These are phyloP conservation scores for Sporodiniella umbellata DNA, from an alignment of 371 early-diverging fungal species.

Conservation along the genomic window DNA sequence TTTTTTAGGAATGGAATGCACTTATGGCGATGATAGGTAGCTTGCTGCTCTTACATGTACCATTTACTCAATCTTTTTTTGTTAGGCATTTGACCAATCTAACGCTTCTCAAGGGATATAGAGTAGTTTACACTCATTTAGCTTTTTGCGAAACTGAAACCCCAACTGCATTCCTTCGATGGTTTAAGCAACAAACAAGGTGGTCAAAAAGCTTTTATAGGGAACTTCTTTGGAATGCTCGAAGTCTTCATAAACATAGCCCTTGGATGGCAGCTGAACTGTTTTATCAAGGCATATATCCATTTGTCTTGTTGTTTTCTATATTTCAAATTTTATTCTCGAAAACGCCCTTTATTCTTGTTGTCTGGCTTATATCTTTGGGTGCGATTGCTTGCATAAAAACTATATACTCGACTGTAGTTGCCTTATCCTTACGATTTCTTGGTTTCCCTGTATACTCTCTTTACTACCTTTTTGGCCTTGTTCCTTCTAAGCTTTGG, in stretches of 20 bases:
- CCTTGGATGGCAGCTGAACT: conserved; percentile 69
- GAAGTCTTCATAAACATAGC: conserved; percentile 55
- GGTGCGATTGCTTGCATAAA: conserved; percentile 46
- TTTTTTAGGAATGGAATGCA: conserved; percentile 61
- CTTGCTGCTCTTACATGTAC: too few relatives aligned
- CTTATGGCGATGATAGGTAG: conserved; percentile 66
- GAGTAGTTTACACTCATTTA: conserved; percentile 57
- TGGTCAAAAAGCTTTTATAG: conserved; percentile 73
- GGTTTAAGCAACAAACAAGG: conserved; percentile 68
- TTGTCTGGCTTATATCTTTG: conserved; percentile 49
- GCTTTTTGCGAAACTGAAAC: conserved; percentile 68
- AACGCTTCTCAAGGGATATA: conserved; percentile 48
- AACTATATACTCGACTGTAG: conserved; percentile 39
- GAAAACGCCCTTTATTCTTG: conserved; percentile 34
- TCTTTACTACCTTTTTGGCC: conserved; percentile 51
- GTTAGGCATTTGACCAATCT: conserved; percentile 58
- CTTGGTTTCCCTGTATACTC: conserved; percentile 53
- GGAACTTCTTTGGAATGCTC: conserved; percentile 56
- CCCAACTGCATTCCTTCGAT: conserved; percentile 53
- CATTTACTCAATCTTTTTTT: background rate
- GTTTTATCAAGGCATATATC: conserved; percentile 62
- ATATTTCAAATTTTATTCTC: conserved; percentile 42
- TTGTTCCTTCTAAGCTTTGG: conserved; percentile 59
- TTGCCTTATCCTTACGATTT: conserved; percentile 41
- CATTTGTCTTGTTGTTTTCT: conserved; percentile 60